Conservation (phyloP, 371 early-diverging fungal genomes). For the Apophysomyces variabilis region DNA sequence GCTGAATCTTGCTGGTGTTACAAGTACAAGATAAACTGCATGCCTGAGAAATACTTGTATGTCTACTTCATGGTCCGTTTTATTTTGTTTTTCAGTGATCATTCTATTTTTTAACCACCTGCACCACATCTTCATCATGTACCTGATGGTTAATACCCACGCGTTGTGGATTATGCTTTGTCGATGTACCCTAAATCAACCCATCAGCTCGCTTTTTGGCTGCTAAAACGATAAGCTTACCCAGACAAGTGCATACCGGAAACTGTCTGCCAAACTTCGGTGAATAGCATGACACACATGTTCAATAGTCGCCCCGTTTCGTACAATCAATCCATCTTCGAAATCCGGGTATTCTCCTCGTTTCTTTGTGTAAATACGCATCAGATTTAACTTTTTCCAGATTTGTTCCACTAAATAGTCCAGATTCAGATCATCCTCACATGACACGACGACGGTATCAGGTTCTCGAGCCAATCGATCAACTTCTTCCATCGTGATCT, state of each 20-base stretch:
- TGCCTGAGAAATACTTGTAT: not conserved
- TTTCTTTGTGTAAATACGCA: conserved; percentile 98
- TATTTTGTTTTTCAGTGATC: not conserved
- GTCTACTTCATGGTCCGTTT: not conserved
- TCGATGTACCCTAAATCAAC: conserved; percentile 73
- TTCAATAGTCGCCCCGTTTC: conserved; percentile 87
- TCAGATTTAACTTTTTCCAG: conserved; percentile 88
- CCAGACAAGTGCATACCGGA: conserved; percentile 97
- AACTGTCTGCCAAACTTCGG: conserved; percentile 84
- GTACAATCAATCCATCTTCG: conserved; percentile 93
- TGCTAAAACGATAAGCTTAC: conserved; percentile 26
- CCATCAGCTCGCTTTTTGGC: not conserved
- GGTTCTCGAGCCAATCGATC: conserved; percentile 87
- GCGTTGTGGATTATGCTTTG: conserved; percentile 96
- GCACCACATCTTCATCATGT: conserved; percentile 98
- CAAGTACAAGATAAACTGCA: not conserved
- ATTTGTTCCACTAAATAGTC: conserved; percentile 91
- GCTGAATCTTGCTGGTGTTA: no score
- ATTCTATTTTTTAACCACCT: conserved; percentile 77
- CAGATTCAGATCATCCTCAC: conserved; percentile 94
- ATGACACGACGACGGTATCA: conserved; percentile 91
- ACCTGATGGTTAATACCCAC: conserved; percentile 95
- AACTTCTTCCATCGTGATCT: conserved; percentile 96
- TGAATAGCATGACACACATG: conserved; percentile 98
- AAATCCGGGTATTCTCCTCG: conserved; percentile 97